These are phyloP conservation scores for Cardamine resedifolia DNA, from an alignment of 345 rosid genomes.

Conservation along the genomic window DNA sequence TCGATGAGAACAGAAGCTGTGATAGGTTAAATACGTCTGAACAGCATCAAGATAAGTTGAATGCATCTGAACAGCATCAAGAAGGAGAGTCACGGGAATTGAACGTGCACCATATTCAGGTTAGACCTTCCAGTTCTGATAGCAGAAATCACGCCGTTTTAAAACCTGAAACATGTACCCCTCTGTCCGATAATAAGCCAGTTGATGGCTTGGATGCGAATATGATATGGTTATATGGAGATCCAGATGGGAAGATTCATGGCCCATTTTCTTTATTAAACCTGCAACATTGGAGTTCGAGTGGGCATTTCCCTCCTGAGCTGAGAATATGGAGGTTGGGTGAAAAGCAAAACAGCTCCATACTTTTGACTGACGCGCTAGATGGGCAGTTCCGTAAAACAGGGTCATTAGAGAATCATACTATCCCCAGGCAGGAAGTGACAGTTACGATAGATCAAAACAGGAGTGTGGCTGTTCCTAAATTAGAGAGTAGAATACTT, in stretches of 20 bases:
- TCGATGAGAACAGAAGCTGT: constrained; percentile 1
- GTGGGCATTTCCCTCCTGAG: constrained; percentile 68
- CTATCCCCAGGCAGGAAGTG: constrained; percentile 29
- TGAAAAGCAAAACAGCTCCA: constrained; percentile 57
- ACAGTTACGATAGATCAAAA: constrained; percentile 6
- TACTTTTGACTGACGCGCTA: constrained; percentile 75
- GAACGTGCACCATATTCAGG: constrained; percentile 2
- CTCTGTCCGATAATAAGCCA: neutral
- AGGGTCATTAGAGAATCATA: constrained; percentile 24
- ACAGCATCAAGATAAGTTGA: constrained; percentile 10
- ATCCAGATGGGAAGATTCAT: constrained; percentile 73
- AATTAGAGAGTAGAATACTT: constrained; percentile 36
- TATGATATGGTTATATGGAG: constrained; percentile 78
- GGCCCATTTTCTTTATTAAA: constrained; percentile 76
- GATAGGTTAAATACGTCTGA: constrained; percentile 17
- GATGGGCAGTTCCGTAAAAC: constrained; percentile 42
- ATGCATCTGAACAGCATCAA: constrained; percentile 14
- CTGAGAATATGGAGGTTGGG: constrained; percentile 70
- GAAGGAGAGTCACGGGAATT: constrained; percentile 9
- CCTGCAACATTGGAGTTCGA: constrained; percentile 67
- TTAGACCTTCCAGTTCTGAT: constrained; percentile 28
- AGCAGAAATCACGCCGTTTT: constrained; percentile 2
- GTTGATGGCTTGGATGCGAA: constrained; percentile 24
- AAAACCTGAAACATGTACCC: constrained; percentile 3
- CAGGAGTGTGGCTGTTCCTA: constrained; percentile 27